Conservation (phyloP, 768 basidiomycete genomes). For the Phanerochaete sordida region DNA sequence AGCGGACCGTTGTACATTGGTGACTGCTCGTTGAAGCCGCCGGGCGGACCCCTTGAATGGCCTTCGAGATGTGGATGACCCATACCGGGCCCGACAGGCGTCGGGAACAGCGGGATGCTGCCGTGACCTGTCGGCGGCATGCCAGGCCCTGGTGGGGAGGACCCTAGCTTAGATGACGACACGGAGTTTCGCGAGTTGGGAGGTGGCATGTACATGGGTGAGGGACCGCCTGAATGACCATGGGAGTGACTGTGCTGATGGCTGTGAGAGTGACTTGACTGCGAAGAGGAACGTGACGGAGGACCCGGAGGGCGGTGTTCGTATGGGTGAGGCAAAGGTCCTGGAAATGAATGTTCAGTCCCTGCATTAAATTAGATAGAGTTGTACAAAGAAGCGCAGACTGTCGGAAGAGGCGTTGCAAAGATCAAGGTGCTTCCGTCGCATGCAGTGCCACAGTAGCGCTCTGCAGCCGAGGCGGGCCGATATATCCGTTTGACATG, state of each 20-base stretch:
- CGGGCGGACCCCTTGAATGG: constrained; percentile 11
- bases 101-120: constrained; percentile 21
- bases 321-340: neutral
- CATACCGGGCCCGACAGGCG: constrained; percentile 21
- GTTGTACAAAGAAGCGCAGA: neutral
- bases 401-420: neutral
- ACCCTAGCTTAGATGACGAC: constrained; percentile 8
- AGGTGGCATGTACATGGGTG: constrained; percentile 22
- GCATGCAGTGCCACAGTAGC: too few relatives aligned
- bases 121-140: constrained; percentile 13
- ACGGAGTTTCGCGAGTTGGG: constrained; percentile 6
- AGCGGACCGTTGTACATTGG: constrained; percentile 26
- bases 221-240: constrained; percentile 18
- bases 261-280: neutral
- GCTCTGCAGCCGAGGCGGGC: too few relatives aligned
- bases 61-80: constrained; percentile 10
- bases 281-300: constrained; percentile 13
- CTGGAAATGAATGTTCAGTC: neutral
- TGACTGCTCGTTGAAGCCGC: constrained; percentile 23
- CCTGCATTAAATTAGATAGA: neutral
- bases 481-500: too few relatives aligned
- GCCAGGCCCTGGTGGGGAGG: constrained; percentile 3
- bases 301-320: constrained; percentile 9
- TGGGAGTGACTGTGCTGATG: constrained; percentile 20
- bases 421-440: neutral